Evolutionary conservation across 495 filamentous ascomycete genomes (phyloP), one percentile per base, ranked within the genome.

Genomic region (Penicillium parvum): DNA sequence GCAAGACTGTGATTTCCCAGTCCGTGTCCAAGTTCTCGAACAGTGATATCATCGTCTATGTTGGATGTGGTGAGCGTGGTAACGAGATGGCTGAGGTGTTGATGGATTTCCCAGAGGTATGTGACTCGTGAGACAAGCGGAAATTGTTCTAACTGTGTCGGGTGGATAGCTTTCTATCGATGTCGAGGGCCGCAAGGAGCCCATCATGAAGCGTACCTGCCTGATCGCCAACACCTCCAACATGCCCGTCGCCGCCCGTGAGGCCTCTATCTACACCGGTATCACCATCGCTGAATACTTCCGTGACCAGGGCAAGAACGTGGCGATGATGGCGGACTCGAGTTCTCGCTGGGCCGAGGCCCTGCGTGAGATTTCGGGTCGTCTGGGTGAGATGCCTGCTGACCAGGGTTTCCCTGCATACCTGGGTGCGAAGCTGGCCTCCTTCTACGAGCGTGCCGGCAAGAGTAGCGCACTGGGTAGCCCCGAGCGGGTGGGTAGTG

Each of bases 71-170:
- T 57, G 92, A 99, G 75, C 89, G 92, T 47, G 92, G 92, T 53
- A 99, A 97, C 61, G 92, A 97, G 69, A 99, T 99, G 92, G 92
- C 92, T 49, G 92, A 99, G 77, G 92, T 99, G 48, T 79, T 99
- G 77, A 96, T 95, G 87, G 92, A 99, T 66, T 99, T 99, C 79
- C 92, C 92, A 28, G 88, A 86, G 63, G 81, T 83, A 60, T 37
- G 63, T 45, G 16, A 26, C 10, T 15, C 23, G 11, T 23, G 10
- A 21, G 12, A 6, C 2, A 21, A 23, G 3, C 14, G 33, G 20
- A 14, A 5, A 9, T 21, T 9, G 18, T 21, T n/a, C 35, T 49
- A 27, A 38, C 1, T 18, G 5, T 30, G 19, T 38, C 27, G 11
- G 34, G 28, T 36, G 53, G 25, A 43, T 38, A 95, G 77, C 85